These are phyloP conservation scores for Aphanomyces stellatus DNA, from an alignment of 352 stramenopile species.

Conservation along the genomic window DNA sequence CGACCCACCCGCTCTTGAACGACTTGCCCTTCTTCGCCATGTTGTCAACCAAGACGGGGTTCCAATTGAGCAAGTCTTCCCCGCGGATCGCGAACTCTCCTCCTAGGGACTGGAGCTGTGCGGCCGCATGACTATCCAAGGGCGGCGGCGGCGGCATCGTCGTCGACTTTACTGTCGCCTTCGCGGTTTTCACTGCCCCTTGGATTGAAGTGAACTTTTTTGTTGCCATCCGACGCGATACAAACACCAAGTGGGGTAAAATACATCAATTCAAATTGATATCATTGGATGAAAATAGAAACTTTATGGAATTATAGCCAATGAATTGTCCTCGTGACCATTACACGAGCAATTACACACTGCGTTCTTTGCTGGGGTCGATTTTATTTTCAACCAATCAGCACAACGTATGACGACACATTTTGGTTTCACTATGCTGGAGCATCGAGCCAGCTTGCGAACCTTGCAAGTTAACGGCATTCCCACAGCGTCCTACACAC, in stretches of 20 bases:
- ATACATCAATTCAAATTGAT: too few relatives aligned
- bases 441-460: too few relatives aligned
- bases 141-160: background rate
- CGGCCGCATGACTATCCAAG: background rate
- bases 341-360: background rate
- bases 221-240: too few relatives aligned
- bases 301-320: background rate
- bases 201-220: too few relatives aligned
- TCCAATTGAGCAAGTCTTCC: conserved; percentile 2
- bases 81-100: conserved; percentile 13
- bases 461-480: too few relatives aligned
- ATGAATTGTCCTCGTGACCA: background rate
- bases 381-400: too few relatives aligned
- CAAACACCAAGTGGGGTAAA: too few relatives aligned
- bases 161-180: background rate
- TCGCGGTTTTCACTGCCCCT: too few relatives aligned
- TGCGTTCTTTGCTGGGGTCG: too few relatives aligned
- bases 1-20: conserved; percentile 55
- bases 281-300: background rate
- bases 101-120: conserved; percentile 4
- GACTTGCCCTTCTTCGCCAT: conserved; percentile 34
- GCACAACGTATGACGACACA: too few relatives aligned
- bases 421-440: too few relatives aligned
- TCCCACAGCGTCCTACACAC: too few relatives aligned
- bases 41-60: conserved; percentile 9